phyloP scores from a whole-genome alignment of 1,284 basidiomycete species.

The Boletus semigastroideus region DNA sequence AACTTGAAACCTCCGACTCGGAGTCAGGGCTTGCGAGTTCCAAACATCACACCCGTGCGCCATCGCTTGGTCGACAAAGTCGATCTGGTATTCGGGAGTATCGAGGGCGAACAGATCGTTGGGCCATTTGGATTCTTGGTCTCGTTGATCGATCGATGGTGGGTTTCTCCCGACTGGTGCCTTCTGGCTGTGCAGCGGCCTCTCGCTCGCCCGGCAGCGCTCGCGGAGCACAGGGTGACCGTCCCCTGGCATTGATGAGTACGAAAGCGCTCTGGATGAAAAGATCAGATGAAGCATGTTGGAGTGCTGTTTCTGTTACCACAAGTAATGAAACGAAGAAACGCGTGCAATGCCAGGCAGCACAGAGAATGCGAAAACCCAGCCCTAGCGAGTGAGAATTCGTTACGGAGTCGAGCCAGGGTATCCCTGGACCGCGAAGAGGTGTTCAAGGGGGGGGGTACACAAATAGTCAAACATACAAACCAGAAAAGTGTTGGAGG shows the following conservation, averaged over 20 bases:
- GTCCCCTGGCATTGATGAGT: slow-evolving; percentile 18
- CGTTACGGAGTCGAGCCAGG: slow-evolving; percentile 3
- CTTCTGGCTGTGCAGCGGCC: neutral
- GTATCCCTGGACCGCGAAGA: slow-evolving; percentile 13
- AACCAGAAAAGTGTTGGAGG: slow-evolving; percentile 23
- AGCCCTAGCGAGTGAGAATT: slow-evolving; percentile 17
- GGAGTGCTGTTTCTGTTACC: slow-evolving; percentile 21
- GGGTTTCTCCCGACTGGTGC: slow-evolving; percentile 1
- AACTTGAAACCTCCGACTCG: too few species aligned
- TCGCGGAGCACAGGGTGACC: slow-evolving; percentile 8
- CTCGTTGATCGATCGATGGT: slow-evolving; percentile 3
- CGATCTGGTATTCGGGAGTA: slow-evolving; percentile 31
- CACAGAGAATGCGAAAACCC: slow-evolving; percentile 11
- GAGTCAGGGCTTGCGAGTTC: slow-evolving; percentile 10
- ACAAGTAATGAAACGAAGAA: slow-evolving; percentile 24
- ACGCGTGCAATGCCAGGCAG: slow-evolving; percentile 24
- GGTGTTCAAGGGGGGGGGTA: neutral
- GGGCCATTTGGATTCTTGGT: neutral
- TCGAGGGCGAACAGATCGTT: slow-evolving; percentile 14
- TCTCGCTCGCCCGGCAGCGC: neutral
- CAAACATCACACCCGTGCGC: slow-evolving; percentile 17
- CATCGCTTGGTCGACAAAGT: slow-evolving; percentile 23
- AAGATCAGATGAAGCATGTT: slow-evolving; percentile 14
- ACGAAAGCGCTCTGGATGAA: slow-evolving; percentile 24
- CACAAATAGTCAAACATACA: slow-evolving; percentile 13